phyloP scores from a whole-genome alignment of 345 rosid genomes.

The Syzygium aqueum region DNA sequence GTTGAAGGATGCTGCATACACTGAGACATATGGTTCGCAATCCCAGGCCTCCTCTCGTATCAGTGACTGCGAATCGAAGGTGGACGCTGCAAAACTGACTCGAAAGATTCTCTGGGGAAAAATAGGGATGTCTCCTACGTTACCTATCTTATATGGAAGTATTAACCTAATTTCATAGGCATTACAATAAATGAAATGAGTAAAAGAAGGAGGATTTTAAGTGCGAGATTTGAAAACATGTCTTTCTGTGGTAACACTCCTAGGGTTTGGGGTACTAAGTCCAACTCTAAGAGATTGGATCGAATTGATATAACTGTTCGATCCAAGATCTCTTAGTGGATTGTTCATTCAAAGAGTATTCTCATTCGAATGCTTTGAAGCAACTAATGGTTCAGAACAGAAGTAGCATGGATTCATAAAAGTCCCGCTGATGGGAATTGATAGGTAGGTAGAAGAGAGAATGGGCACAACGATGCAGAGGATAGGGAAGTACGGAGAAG shows the following conservation, averaged over 20 bases:
- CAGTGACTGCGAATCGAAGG: background rate
- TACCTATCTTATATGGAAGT: background rate
- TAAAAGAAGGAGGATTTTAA: background rate
- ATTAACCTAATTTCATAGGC: background rate
- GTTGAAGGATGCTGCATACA: background rate
- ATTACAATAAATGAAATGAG: background rate
- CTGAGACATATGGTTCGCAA: background rate
- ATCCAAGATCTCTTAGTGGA: background rate
- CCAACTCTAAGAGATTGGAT: background rate
- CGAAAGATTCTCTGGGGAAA: background rate
- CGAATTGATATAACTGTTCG: background rate
- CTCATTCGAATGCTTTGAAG: background rate
- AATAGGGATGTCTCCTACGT: background rate
- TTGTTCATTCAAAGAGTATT: background rate
- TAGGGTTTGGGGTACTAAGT: background rate
- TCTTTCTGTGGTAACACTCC: background rate
- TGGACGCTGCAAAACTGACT: background rate
- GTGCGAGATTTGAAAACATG: background rate
- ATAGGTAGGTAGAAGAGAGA: background rate
- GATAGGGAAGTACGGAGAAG: background rate
- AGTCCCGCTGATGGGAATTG: background rate
- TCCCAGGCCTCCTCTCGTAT: background rate
- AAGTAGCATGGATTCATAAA: background rate
- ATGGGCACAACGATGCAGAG: background rate
- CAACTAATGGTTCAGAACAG: background rate